Conservation (phyloP, 345 rosid species). For the Rubroshorea leprosula region DNA sequence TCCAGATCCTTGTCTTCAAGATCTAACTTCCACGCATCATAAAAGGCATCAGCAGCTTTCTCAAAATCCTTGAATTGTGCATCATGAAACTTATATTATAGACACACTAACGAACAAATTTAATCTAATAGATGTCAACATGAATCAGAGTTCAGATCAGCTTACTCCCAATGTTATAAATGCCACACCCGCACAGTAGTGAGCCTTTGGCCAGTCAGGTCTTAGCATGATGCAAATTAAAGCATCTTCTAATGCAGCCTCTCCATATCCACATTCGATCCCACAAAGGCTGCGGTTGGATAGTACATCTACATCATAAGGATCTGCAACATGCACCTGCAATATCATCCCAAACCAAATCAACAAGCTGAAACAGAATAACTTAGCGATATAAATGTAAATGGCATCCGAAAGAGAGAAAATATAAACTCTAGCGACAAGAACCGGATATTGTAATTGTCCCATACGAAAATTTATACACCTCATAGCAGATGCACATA, state of each 20-base stretch:
- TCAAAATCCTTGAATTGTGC: neutral
- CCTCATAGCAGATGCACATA: no score
- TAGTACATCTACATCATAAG: neutral
- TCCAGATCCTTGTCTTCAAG: neutral
- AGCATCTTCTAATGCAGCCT: neutral
- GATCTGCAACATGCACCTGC: neutral
- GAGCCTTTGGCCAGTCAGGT: neutral
- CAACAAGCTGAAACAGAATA: neutral
- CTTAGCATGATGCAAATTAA: neutral
- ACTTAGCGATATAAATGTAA: no score
- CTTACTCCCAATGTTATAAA: neutral
- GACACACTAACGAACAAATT: no score
- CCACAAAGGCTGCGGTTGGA: neutral
- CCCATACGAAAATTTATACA: no score
- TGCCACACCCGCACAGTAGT: neutral
- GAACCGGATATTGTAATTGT: no score
- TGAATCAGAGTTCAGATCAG: neutral
- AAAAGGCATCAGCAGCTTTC: neutral
- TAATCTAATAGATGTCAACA: neutral
- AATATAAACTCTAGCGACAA: neutral
- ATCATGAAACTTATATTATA: neutral
- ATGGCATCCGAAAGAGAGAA: neutral
- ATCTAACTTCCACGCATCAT: neutral
- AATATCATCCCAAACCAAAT: neutral
- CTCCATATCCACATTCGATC: neutral